These are phyloP conservation scores for Laetiporus sulphureus DNA, from an alignment of 1,284 basidiomycete species.

Conservation along the genomic window DNA sequence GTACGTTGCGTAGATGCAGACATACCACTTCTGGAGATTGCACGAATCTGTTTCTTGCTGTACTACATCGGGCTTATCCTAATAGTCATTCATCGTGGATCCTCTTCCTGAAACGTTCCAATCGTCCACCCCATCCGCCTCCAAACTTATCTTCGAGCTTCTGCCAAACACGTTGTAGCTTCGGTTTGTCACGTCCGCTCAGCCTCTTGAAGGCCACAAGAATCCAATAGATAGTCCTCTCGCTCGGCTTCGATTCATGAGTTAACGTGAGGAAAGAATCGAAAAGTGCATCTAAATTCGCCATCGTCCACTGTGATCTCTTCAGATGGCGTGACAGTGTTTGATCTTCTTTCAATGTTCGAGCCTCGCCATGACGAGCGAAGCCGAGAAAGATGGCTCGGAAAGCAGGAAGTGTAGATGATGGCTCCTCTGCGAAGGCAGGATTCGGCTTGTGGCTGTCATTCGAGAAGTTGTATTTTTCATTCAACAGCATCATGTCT, in stretches of 20 bases:
- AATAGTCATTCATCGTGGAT: slow-evolving; percentile 15
- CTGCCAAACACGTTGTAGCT: slow-evolving; percentile 48
- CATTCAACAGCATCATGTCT: slow-evolving; percentile 59
- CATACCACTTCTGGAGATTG: not conserved
- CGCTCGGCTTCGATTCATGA: slow-evolving; percentile 32
- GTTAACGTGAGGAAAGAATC: slow-evolving; percentile 50
- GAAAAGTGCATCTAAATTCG: slow-evolving; percentile 50
- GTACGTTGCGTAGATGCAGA: not conserved
- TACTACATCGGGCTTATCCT: slow-evolving; percentile 6
- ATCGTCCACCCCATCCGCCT: slow-evolving; percentile 40
- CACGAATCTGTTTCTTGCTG: not conserved
- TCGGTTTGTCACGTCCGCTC: slow-evolving; percentile 39
- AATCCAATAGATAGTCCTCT: slow-evolving; percentile 54
- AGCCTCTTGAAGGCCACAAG: slow-evolving; percentile 53
- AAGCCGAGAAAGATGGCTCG: slow-evolving; percentile 77
- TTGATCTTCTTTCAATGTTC: no score
- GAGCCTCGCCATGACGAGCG: slow-evolving; percentile 41
- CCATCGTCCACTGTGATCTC: slow-evolving; percentile 60
- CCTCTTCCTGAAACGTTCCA: slow-evolving; percentile 27
- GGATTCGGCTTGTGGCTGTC: slow-evolving; percentile 5
- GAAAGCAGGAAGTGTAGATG: slow-evolving; percentile 39
- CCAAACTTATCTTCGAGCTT: slow-evolving; percentile 48
- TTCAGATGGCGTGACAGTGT: no score
- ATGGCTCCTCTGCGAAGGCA: slow-evolving; percentile 2
- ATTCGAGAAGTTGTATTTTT: slow-evolving; percentile 17